Evolutionary conservation across 306 rosid species (phyloP), one percentile per base, ranked within the genome.

Genomic region (Ochetophila trinervis): DNA sequence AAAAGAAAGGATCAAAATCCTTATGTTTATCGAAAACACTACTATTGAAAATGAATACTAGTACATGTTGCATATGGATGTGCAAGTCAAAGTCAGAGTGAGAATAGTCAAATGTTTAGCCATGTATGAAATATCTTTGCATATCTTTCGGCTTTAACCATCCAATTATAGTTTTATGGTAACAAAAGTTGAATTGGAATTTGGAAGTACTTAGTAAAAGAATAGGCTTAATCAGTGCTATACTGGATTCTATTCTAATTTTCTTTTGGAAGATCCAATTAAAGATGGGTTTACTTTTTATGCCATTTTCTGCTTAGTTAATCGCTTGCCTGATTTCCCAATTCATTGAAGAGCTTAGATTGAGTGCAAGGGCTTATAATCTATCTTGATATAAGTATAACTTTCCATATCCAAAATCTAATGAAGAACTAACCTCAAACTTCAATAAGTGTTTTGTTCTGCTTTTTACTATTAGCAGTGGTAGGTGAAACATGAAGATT

Each of bases 391-490:
- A n/a, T n/a, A n/a, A 42, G 16, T 56, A n/a, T 27, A 11, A 53
- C 8, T n/a, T 53, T 66, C 60, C 51, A 53, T 66, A 23, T 54
- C 71, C 40, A 37, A 66, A 40, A 13, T 62, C 48, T 20, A 11
- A 8, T 1, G 16, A 8, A 45, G 15, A 19, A 16, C 54, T 16
- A 16, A 2, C 60, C 34, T 56, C 35, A 14, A 27, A 40, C 12
- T 40, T 40, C 45, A 37, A 0, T 9, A 40, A 12, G 14, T 10
- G 14, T 10, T 40, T 40, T 40, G 10, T 9, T 40, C 12, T 12
- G 1, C 3, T 40, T 40, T 40, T 40, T 40, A 40, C 45, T 40
- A 12, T 9, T 40, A 12, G 45, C 8, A 40, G 45, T 40, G 45
- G 10, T 40, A 40, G 45, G 15, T 40, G 12, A 40, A 40, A 40